Percentiles rank a stretch among this genome's conserved stretches.
These are phyloP conservation scores for Penicillium palitans DNA, from an alignment of 2,329 filamentous ascomycete genomes.

Conservation along the genomic window DNA sequence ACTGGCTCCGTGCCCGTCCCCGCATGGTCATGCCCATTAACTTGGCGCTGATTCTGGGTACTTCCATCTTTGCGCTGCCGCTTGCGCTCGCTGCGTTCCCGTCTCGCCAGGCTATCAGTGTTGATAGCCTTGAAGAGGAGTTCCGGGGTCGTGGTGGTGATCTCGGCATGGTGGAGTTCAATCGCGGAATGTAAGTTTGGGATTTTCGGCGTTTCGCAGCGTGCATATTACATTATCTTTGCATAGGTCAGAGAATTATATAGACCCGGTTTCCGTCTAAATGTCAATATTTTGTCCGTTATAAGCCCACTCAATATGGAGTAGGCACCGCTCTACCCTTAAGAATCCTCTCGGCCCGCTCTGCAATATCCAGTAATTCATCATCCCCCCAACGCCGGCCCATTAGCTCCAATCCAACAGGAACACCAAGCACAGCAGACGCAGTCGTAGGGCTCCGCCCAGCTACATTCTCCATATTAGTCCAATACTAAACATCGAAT, in stretches of 20 bases:
- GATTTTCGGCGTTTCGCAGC: slow-evolving; percentile 5
- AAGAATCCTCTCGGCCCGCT: slow-evolving; percentile 49
- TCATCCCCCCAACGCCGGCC: slow-evolving; percentile 58
- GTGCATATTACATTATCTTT: slow-evolving; percentile 11
- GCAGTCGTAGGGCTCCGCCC: slow-evolving; percentile 52
- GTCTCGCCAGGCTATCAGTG: slow-evolving; percentile 79
- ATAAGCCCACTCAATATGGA: neutral
- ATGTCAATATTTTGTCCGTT: neutral
- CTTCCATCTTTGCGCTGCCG: slow-evolving; percentile 84
- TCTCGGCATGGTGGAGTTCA: slow-evolving; percentile 87
- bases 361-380: slow-evolving; percentile 56
- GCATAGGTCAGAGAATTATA: slow-evolving; percentile 1
- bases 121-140: slow-evolving; percentile 75
- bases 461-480: slow-evolving; percentile 23
- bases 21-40: slow-evolving; percentile 79
- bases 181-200: slow-evolving; percentile 75
- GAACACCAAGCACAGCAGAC: slow-evolving; percentile 58
- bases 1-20: slow-evolving; percentile 78
- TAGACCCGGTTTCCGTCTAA: neutral
- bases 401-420: slow-evolving; percentile 65
- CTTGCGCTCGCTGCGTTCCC: slow-evolving; percentile 90
- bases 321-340: slow-evolving; percentile 50
- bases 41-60: slow-evolving; percentile 79
- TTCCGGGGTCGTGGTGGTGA: slow-evolving; percentile 80
- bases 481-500: slow-evolving; percentile 16